Conservation (phyloP, 495 filamentous ascomycete genomes). For the Staphylotrichum longicolle region DNA sequence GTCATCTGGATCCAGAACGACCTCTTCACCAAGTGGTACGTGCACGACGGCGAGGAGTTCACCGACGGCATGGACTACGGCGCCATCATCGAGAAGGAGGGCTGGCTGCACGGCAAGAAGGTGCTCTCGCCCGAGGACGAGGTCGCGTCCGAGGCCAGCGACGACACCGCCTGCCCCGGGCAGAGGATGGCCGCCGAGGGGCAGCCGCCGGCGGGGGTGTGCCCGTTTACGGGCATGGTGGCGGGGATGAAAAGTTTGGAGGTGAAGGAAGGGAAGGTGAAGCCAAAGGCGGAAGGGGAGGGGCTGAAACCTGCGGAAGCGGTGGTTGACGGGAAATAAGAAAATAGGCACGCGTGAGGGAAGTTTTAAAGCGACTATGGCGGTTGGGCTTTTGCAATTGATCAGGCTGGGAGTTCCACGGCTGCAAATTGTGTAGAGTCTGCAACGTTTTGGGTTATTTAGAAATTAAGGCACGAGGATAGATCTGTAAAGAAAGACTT, state of each 20-base stretch:
- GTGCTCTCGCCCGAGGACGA: conserved; percentile 37
- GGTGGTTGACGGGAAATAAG: background rate
- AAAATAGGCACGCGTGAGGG: no score
- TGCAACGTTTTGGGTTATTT: no score
- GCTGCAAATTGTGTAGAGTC: no score
- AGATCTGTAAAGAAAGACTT: no score
- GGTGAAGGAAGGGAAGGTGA: conserved; percentile 14
- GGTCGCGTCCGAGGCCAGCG: conserved; percentile 9
- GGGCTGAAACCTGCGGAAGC: background rate
- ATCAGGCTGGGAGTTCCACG: no score
- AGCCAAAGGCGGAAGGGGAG: background rate
- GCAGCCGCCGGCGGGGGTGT: conserved; percentile 15
- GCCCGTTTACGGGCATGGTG: conserved; percentile 28
- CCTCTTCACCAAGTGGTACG: conserved; percentile 73
- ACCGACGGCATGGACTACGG: conserved; percentile 57
- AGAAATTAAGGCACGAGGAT: no score
- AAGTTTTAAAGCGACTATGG: no score
- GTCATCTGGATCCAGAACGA: conserved; percentile 76
- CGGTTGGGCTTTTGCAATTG: no score
- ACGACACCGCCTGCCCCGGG: conserved; percentile 13
- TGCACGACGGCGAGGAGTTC: conserved; percentile 69
- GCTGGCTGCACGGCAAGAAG: conserved; percentile 52
- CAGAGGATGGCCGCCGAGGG: background rate
- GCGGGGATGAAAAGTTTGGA: conserved; percentile 17
- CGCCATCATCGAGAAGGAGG: conserved; percentile 58